Conservation (phyloP, 139 green algal genomes). For the Chlamydomonas sp. region DNA sequence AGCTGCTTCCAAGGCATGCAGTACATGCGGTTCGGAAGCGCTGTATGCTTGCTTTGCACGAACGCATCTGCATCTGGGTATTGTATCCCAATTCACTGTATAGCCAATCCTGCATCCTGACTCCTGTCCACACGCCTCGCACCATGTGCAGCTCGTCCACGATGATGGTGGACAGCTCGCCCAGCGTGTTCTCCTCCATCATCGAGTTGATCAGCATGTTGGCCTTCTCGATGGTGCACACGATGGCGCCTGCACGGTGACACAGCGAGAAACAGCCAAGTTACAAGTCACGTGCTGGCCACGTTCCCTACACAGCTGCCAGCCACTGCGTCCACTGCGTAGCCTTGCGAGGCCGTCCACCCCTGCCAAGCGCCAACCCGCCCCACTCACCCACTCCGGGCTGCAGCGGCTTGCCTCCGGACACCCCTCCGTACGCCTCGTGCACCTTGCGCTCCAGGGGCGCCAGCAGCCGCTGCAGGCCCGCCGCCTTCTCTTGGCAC, state of each 20-base stretch:
- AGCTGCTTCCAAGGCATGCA: too few species aligned
- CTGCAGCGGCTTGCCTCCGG: constrained; percentile 33
- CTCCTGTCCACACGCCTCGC: neutral
- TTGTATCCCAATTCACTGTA: neutral
- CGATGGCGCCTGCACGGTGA: constrained; percentile 58
- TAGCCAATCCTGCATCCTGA: neutral
- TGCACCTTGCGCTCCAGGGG: constrained; percentile 50
- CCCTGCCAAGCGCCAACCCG: neutral
- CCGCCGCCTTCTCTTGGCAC: constrained; percentile 70
- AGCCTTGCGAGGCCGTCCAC: too few species aligned
- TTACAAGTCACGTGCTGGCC: too few species aligned
- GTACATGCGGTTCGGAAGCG: too few species aligned
- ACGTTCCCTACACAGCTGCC: too few species aligned
- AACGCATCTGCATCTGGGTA: neutral
- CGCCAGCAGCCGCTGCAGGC: constrained; percentile 54
- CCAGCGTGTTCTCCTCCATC: constrained; percentile 77
- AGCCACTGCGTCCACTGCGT: too few species aligned
- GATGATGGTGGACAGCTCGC: constrained; percentile 74
- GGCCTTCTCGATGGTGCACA: constrained; percentile 93
- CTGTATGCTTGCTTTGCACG: too few species aligned
- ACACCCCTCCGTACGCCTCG: constrained; percentile 58
- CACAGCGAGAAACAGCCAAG: neutral
- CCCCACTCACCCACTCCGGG: constrained; percentile 13
- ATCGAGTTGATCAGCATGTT: constrained; percentile 82
- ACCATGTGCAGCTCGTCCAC: constrained; percentile 97